These are phyloP conservation scores for Erysimum cheiri DNA, from an alignment of 441 rosid species.

Conservation along the genomic window DNA sequence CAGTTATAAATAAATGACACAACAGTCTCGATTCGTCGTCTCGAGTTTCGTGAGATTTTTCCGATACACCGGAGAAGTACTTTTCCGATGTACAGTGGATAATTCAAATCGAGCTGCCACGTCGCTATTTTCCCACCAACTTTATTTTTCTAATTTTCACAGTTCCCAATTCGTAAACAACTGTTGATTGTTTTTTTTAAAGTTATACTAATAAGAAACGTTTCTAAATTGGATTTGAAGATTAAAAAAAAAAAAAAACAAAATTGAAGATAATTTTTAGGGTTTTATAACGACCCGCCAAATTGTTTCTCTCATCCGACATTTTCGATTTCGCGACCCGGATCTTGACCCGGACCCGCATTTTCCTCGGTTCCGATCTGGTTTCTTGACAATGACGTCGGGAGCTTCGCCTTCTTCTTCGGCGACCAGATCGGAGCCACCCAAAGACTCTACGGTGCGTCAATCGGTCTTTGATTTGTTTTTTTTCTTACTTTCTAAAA, in stretches of 20 bases:
- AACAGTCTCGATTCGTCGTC: not conserved
- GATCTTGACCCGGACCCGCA: slow-evolving; percentile 61
- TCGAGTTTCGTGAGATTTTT: not conserved
- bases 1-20: not conserved
- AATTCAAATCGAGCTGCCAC: slow-evolving; percentile 56
- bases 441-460: slow-evolving; percentile 58
- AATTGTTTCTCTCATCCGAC: slow-evolving; percentile 41
- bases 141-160: slow-evolving; percentile 31
- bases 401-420: slow-evolving; percentile 66
- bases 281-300: slow-evolving; percentile 84
- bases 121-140: slow-evolving; percentile 63
- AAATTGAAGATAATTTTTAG: slow-evolving; percentile 51
- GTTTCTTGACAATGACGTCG: slow-evolving; percentile 65
- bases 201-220: not conserved
- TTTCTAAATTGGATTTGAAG: slow-evolving; percentile 4
- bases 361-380: slow-evolving; percentile 45
- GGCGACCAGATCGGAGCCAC: slow-evolving; percentile 75
- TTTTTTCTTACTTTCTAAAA: not conserved
- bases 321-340: slow-evolving; percentile 37
- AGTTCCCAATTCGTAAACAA: slow-evolving; percentile 38
- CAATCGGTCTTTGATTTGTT: slow-evolving; percentile 17
- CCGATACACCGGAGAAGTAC: slow-evolving; percentile 24
- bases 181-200: slow-evolving; percentile 22
- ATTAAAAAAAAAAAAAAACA: not conserved
- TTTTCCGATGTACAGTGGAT: slow-evolving; percentile 43